These are phyloP conservation scores for Fusarium sublunatum DNA, from an alignment of 2,329 filamentous ascomycete species.

Conservation along the genomic window DNA sequence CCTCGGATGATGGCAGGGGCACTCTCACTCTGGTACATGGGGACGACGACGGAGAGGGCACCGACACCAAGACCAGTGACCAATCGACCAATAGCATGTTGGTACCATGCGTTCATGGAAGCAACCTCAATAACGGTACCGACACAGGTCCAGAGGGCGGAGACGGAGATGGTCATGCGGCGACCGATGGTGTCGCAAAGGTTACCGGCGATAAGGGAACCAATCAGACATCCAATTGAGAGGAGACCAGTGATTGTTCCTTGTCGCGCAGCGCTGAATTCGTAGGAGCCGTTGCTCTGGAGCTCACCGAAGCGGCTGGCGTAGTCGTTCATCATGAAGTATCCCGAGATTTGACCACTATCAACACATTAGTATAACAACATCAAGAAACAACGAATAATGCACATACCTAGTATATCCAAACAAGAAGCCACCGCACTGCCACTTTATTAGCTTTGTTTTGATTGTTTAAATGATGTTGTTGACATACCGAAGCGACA, in stretches of 20 bases:
- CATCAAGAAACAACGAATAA: background rate
- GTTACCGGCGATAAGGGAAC: slow-evolving; percentile 68
- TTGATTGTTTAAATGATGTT: background rate
- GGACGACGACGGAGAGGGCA: slow-evolving; percentile 70
- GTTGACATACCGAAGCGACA: slow-evolving; percentile 56
- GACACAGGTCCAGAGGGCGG: slow-evolving; percentile 71
- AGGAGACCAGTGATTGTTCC: slow-evolving; percentile 72
- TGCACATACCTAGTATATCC: slow-evolving; percentile 64
- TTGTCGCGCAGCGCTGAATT: slow-evolving; percentile 69
- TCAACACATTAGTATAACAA: background rate
- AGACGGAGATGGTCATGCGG: slow-evolving; percentile 69
- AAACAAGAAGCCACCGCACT: slow-evolving; percentile 67
- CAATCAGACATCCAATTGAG: slow-evolving; percentile 68
- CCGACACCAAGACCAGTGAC: slow-evolving; percentile 76
- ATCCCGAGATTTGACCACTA: slow-evolving; percentile 70
- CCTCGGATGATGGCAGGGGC: slow-evolving; percentile 73
- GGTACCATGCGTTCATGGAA: slow-evolving; percentile 67
- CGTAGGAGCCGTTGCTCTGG: slow-evolving; percentile 52
- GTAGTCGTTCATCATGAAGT: slow-evolving; percentile 70
- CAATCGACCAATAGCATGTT: slow-evolving; percentile 72
- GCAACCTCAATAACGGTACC: slow-evolving; percentile 74
- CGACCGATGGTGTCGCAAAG: slow-evolving; percentile 72
- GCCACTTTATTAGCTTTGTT: background rate
- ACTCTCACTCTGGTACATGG: slow-evolving; percentile 76
- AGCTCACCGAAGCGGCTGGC: slow-evolving; percentile 63